Conservation (phyloP, 192 early-diverging fungal genomes). For the Dissophora ornata region DNA sequence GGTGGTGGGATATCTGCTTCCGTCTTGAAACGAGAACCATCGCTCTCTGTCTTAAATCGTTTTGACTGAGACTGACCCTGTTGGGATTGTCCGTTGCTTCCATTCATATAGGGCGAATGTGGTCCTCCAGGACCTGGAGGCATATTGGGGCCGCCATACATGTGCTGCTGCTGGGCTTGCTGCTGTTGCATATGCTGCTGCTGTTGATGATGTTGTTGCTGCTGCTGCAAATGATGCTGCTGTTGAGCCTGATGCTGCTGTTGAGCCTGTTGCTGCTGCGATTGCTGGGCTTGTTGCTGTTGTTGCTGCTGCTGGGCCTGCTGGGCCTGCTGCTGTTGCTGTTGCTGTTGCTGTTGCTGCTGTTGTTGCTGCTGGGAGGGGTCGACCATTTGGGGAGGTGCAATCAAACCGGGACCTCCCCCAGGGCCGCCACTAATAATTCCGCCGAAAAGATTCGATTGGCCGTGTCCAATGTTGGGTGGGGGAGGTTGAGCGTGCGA, state of each 20-base stretch:
- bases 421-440: constrained; percentile 64
- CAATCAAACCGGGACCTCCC: constrained; percentile 58
- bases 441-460: constrained; percentile 67
- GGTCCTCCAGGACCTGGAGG: constrained; percentile 50
- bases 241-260: constrained; percentile 41
- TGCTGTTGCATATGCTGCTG: constrained; percentile 49
- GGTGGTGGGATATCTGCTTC: constrained; percentile 51
- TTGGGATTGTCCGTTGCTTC: constrained; percentile 44
- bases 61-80: constrained; percentile 57
- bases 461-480: constrained; percentile 72
- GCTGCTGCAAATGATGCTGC: constrained; percentile 51
- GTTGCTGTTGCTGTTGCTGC: constrained; percentile 45
- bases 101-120: constrained; percentile 59
- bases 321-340: constrained; percentile 56
- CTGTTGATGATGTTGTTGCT: constrained; percentile 56
- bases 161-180: constrained; percentile 38
- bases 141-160: constrained; percentile 48
- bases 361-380: constrained; percentile 52
- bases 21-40: constrained; percentile 50
- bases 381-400: constrained; percentile 65
- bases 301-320: constrained; percentile 49
- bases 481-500: constrained; percentile 67
- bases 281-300: constrained; percentile 41
- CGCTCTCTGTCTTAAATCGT: constrained; percentile 45
- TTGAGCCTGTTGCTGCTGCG: constrained; percentile 28